Conservation (phyloP, 2,329 filamentous ascomycete species). For the Aureobasidium sp. region DNA sequence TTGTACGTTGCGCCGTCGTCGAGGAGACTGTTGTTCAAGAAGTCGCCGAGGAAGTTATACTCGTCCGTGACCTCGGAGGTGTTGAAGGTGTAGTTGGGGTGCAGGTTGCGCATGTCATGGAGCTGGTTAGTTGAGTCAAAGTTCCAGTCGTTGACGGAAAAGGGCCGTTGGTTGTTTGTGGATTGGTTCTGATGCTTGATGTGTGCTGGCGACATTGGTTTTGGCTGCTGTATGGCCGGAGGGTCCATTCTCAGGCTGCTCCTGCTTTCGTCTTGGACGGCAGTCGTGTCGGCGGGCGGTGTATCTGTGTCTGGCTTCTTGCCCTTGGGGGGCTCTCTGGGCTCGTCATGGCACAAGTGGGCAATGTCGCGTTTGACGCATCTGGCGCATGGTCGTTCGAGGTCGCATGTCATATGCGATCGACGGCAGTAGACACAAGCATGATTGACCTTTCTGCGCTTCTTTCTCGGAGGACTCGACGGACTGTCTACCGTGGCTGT, state of each 20-base stretch:
- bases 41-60: constrained; percentile 94
- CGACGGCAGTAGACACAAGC: constrained; percentile 49
- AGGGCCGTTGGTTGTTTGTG: constrained; percentile 47
- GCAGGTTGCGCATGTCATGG: constrained; percentile 89
- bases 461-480: constrained; percentile 32
- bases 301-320: constrained; percentile 16
- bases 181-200: constrained; percentile 52
- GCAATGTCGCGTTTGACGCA: constrained; percentile 99
- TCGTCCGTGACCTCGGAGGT: constrained; percentile 93
- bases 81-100: constrained; percentile 91
- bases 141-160: constrained; percentile 58
- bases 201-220: constrained; percentile 61
- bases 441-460: constrained; percentile 49
- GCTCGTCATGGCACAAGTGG: constrained; percentile 96
- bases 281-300: neutral
- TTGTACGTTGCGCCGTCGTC: constrained; percentile 53
- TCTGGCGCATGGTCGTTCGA: constrained; percentile 86
- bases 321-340: constrained; percentile 72
- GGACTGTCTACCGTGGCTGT: constrained; percentile 1
- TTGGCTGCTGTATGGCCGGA: constrained; percentile 67
- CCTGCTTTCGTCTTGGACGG: constrained; percentile 4
- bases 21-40: constrained; percentile 82
- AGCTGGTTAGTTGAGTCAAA: constrained; percentile 70
- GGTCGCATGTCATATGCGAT: constrained; percentile 51
- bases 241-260: neutral